These are phyloP conservation scores for Exophiala dermatitidis DNA, from an alignment of 2,329 filamentous ascomycete species.

Conservation along the genomic window DNA sequence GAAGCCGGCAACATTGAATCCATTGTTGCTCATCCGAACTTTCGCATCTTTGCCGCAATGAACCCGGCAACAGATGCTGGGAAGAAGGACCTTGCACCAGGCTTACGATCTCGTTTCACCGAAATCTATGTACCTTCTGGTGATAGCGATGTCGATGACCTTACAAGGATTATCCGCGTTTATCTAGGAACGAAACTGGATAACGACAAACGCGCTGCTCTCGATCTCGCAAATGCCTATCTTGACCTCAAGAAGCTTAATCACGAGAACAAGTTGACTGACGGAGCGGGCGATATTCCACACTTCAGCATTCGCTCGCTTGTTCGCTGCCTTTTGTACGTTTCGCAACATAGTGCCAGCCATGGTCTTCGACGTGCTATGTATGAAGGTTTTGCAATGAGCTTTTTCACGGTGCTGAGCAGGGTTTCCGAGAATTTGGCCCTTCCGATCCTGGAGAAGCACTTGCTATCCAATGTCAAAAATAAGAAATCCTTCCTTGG, in stretches of 20 bases:
- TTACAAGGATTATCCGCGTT: constrained; percentile 78
- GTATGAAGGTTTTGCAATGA: constrained; percentile 97
- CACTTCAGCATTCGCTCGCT: constrained; percentile 95
- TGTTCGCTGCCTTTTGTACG: constrained; percentile 82
- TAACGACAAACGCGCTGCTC: constrained; percentile 64
- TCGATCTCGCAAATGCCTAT: constrained; percentile 81
- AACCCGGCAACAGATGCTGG: constrained; percentile 97
- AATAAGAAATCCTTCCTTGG: constrained; percentile 67
- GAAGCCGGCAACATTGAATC: constrained; percentile 92
- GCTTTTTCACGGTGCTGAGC: constrained; percentile 84
- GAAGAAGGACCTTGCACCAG: constrained; percentile 85
- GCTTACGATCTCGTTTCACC: constrained; percentile 85
- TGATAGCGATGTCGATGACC: constrained; percentile 75
- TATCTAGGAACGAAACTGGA: constrained; percentile 69
- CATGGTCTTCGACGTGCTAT: constrained; percentile 81
- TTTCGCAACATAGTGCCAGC: constrained; percentile 70
- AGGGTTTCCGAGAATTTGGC: constrained; percentile 72
- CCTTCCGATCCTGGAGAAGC: constrained; percentile 68
- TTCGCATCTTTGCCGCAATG: constrained; percentile 97
- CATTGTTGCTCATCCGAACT: constrained; percentile 81
- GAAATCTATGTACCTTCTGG: constrained; percentile 92
- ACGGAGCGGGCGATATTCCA: constrained; percentile 90
- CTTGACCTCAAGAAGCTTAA: constrained; percentile 77
- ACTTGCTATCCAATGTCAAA: constrained; percentile 65
- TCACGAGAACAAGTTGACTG: constrained; percentile 75